Evolutionary conservation across 345 rosid genomes (phyloP).

Genomic region (Salix caprea): DNA sequence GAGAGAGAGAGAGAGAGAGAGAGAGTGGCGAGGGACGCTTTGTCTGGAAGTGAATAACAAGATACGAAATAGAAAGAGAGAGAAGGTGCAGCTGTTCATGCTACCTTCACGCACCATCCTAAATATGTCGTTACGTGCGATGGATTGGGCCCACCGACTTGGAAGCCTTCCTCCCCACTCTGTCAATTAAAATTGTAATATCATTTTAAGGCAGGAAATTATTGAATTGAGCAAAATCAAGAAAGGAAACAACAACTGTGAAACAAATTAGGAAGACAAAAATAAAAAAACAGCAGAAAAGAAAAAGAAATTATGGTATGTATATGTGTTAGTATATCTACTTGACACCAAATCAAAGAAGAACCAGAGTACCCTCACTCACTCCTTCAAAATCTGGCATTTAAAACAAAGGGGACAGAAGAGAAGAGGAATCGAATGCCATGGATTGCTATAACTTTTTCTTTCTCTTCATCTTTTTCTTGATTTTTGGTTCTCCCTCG

Average conservation of each 20-base stretch:
- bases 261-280: conserved; percentile 1
- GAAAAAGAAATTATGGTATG: conserved; percentile 7
- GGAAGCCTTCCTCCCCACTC: conserved; percentile 34
- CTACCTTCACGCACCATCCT: conserved; percentile 58
- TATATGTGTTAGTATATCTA: conserved; percentile 45
- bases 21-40: conserved; percentile 29
- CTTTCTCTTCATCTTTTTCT: conserved; percentile 1
- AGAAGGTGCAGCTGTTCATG: conserved; percentile 46
- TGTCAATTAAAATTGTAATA: neutral
- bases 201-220: neutral
- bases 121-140: conserved; percentile 44
- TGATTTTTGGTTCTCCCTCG: neutral
- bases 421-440: conserved; percentile 24
- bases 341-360: conserved; percentile 43
- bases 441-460: conserved; percentile 21
- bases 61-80: conserved; percentile 30
- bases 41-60: conserved; percentile 33
- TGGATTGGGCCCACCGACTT: conserved; percentile 87
- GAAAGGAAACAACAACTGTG: conserved; percentile 5
- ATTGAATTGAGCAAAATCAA: neutral
- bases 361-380: conserved; percentile 25
- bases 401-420: conserved; percentile 19
- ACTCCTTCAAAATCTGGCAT: conserved; percentile 28
- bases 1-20: neutral
- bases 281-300: neutral